These are phyloP conservation scores for Letharia columbiana DNA, from an alignment of 495 filamentous ascomycete species.

Conservation along the genomic window DNA sequence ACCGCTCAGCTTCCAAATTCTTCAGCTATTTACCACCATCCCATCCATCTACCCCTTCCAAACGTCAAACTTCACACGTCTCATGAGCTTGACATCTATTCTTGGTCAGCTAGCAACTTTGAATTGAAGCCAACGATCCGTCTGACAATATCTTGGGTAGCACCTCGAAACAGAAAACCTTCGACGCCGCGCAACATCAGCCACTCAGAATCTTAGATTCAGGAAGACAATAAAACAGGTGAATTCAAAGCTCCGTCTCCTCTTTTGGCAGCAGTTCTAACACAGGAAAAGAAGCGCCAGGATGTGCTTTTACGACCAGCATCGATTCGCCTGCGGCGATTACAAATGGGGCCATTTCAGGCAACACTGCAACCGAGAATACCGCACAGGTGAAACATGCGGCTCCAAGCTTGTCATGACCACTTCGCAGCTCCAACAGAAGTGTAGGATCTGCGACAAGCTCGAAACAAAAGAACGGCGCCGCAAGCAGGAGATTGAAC, in stretches of 20 bases:
- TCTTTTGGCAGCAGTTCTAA: conserved; percentile 5
- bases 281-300: conserved; percentile 28
- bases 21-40: conserved; percentile 7
- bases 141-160: neutral
- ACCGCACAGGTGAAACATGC: conserved; percentile 96
- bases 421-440: conserved; percentile 48
- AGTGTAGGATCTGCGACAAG: conserved; percentile 84
- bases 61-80: conserved; percentile 8
- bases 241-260: conserved; percentile 1
- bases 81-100: neutral
- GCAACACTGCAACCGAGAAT: conserved; percentile 90
- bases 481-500: conserved; percentile 62
- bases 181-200: conserved; percentile 1
- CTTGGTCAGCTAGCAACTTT: conserved; percentile 12
- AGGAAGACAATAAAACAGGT: conserved; percentile 8
- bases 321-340: conserved; percentile 63
- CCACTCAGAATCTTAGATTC: conserved; percentile 9
- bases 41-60: neutral
- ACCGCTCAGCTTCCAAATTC: neutral
- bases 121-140: conserved; percentile 1
- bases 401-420: conserved; percentile 84
- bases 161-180: conserved; percentile 5
- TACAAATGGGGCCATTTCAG: conserved; percentile 96
- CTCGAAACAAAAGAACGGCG: conserved; percentile 80
- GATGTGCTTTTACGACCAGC: conserved; percentile 55